phyloP scores from a whole-genome alignment of 1,284 basidiomycete genomes.

The Heterobasidion irregulare region DNA sequence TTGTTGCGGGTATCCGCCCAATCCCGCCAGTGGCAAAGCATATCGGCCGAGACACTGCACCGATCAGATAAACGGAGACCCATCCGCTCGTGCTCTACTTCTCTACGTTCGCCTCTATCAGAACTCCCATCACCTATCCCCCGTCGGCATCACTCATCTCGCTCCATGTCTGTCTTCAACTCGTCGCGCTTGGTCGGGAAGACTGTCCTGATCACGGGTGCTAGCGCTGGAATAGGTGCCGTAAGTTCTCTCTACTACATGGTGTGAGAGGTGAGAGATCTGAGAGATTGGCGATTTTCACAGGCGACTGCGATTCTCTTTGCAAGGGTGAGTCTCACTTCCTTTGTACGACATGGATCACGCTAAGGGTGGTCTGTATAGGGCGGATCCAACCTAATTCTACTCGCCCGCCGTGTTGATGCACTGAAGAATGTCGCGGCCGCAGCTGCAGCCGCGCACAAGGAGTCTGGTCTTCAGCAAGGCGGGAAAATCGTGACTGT shows the following conservation, averaged over 20 bases:
- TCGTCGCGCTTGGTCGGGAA: constrained; percentile 72
- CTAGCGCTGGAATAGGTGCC: constrained; percentile 77
- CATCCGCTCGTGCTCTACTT: background rate
- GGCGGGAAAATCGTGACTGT: constrained; percentile 66
- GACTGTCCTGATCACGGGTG: constrained; percentile 82
- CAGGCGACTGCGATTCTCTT: constrained; percentile 82
- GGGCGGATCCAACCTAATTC: constrained; percentile 75
- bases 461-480: constrained; percentile 59
- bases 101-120: background rate
- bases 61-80: background rate
- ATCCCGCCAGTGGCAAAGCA: no score
- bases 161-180: constrained; percentile 71
- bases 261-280: no score
- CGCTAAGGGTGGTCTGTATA: constrained; percentile 16
- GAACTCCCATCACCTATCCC: background rate
- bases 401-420: constrained; percentile 63
- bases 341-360: background rate
- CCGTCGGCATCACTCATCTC: background rate
- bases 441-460: constrained; percentile 62
- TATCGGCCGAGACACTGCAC: background rate
- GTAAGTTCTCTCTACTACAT: constrained; percentile 28
- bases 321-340: constrained; percentile 47
- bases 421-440: constrained; percentile 56
- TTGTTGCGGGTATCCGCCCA: no score
- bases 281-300: no score